Evolutionary conservation across 2,329 filamentous ascomycete genomes (phyloP), one percentile per base, ranked within the genome.

Genomic region (Phialophora tarda): DNA sequence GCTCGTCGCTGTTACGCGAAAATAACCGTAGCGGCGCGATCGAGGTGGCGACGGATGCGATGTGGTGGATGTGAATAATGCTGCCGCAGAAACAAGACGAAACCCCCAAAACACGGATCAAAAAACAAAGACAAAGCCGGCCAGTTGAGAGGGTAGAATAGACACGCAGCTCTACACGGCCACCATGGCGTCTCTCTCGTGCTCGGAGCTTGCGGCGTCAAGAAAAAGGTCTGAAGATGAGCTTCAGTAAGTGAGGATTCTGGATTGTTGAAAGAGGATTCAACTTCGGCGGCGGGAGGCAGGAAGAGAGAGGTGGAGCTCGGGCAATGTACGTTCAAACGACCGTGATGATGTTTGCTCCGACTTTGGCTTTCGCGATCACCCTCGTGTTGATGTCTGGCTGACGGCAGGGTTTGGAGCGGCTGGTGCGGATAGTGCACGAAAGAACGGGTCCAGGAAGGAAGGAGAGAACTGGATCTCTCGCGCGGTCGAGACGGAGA

Each of bases 71-170:
- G 48, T n/a, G 11, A 26, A 51, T 1, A 30, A 32, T 30, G 17
- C 32, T 21, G 10, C 58, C 53, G 32, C 24, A 61, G 30, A 28
- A 38, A 54, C 62, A 41, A 56, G 61, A 64, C 51, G 14, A 54
- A 60, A 30, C 62, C 63, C 56, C 44, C 59, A 30, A 30, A 62
- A 68, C 59, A 68, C n/a, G 26, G 56, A 66, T 62, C 48, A 68
- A 64, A 70, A 64, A 68, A 63, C 64, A 69, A 69, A 67, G 69
- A 71, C 67, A 53, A 65, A 54, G 69, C 69, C 69, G 66, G 66
- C 69, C 69, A 67, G 64, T 57, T 47, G 59, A 47, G 41, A 64
- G 53, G 50, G 60, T 61, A 55, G 17, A 44, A 11, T 3, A 3
- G 41, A 48, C 32, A 28, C 51, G 53, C 53, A 32, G 21, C 53